Evolutionary conservation across 148 eudicot genomes (phyloP).

Genomic region (Polygonum aviculare): DNA sequence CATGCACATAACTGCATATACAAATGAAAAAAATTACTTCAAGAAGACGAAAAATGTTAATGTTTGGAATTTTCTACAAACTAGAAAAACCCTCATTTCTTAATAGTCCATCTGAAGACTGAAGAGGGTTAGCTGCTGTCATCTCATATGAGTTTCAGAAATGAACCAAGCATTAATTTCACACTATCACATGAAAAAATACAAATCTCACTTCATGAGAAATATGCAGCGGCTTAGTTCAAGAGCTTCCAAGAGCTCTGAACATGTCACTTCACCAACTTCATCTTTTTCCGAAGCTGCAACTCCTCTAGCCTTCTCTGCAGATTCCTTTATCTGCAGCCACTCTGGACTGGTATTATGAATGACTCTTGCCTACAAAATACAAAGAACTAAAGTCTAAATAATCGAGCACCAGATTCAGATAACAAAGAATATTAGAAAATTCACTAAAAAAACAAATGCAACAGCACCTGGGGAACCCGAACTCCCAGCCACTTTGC

Average conservation of each 20-base stretch:
- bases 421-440: constrained; percentile 3
- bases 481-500: constrained; percentile 94
- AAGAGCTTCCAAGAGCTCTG: constrained; percentile 99
- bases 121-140: background rate
- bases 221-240: constrained; percentile 91
- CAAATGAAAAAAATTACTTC: constrained; percentile 1
- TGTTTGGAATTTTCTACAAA: background rate
- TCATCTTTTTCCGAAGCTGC: constrained; percentile 75
- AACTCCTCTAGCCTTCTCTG: constrained; percentile 72
- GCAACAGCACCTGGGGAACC: constrained; percentile 70
- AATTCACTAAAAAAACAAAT: constrained; percentile 15
- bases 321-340: constrained; percentile 86
- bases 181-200: background rate
- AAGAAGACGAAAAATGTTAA: background rate
- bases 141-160: background rate
- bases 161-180: background rate
- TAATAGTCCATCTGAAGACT: background rate
- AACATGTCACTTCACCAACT: constrained; percentile 81
- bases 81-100: background rate
- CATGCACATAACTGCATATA: constrained; percentile 82
- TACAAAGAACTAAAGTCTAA: background rate
- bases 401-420: constrained; percentile 5
- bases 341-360: constrained; percentile 82
- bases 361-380: constrained; percentile 77
- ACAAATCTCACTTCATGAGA: constrained; percentile 62